phyloP scores from a whole-genome alignment of 805 yeast species.

The Myxozyma vanderwaltii region DNA sequence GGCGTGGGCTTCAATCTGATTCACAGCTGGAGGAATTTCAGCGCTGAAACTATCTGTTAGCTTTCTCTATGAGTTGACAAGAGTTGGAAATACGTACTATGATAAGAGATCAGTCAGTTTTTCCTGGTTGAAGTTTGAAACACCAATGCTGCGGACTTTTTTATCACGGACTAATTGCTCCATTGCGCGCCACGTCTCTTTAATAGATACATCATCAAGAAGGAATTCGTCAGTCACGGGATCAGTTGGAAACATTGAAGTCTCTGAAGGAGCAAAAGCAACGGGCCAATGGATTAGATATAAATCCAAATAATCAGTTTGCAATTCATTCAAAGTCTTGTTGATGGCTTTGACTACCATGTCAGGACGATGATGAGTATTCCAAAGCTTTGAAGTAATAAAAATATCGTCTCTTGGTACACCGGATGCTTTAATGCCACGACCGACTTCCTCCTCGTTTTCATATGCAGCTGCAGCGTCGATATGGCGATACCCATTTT shows the following conservation, averaged over 20 bases:
- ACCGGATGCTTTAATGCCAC: constrained; percentile 48
- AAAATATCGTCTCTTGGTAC: constrained; percentile 55
- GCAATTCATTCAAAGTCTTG: constrained; percentile 53
- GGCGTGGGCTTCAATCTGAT: constrained; percentile 78
- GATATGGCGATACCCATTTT: constrained; percentile 67
- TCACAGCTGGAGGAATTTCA: constrained; percentile 62
- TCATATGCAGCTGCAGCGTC: constrained; percentile 73
- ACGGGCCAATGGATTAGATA: constrained; percentile 72
- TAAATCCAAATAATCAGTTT: constrained; percentile 64
- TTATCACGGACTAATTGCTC: constrained; percentile 62
- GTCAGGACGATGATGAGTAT: constrained; percentile 44
- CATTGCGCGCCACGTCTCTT: constrained; percentile 66
- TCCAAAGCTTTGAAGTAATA: constrained; percentile 68
- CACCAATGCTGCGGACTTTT: constrained; percentile 67
- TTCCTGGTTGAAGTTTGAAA: constrained; percentile 63
- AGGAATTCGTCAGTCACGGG: constrained; percentile 47
- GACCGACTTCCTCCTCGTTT: constrained; percentile 67
- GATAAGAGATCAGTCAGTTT: constrained; percentile 54
- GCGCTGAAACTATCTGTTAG: constrained; percentile 45
- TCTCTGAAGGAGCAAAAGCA: constrained; percentile 41
- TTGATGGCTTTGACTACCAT: constrained; percentile 55
- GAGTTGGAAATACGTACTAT: constrained; percentile 50
- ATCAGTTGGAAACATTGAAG: constrained; percentile 47
- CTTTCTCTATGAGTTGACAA: constrained; percentile 45
- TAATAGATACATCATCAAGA: constrained; percentile 49